Percentiles rank a stretch among this genome's conserved stretches.
Evolutionary conservation across 2,329 filamentous ascomycete species (phyloP).

Genomic region (Exophiala sp.): DNA sequence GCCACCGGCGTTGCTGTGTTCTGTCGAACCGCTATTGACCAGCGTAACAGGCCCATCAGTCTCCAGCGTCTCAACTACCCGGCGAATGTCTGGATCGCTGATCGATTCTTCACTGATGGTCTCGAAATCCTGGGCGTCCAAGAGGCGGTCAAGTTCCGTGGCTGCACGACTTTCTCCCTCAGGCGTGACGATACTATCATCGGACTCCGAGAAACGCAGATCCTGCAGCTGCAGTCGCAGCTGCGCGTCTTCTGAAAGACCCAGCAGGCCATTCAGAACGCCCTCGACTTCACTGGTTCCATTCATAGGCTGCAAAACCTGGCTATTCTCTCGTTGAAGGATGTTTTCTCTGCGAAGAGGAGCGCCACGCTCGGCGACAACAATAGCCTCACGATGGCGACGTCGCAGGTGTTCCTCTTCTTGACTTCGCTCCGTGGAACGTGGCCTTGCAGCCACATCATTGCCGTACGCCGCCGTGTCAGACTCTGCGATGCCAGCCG

Average conservation of each 20-base stretch:
- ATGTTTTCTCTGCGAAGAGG: constrained; percentile 71
- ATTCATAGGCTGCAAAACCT: constrained; percentile 16
- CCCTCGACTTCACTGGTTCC: constrained; percentile 19
- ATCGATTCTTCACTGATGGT: constrained; percentile 1
- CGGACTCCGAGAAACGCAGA: neutral
- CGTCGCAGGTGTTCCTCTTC: constrained; percentile 62
- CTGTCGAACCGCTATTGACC: neutral
- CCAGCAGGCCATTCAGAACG: constrained; percentile 16
- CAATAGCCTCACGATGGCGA: constrained; percentile 79
- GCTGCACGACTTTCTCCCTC: constrained; percentile 1
- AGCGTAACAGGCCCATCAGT: neutral
- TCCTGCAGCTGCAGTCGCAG: too few species aligned
- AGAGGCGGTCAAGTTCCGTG: constrained; percentile 1
- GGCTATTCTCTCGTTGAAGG: constrained; percentile 52
- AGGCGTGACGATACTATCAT: neutral
- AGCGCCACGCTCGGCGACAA: constrained; percentile 77
- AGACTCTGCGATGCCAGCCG: constrained; percentile 35
- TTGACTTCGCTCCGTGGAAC: constrained; percentile 17
- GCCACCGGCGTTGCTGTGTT: neutral
- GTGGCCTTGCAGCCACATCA: constrained; percentile 4
- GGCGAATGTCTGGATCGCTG: neutral
- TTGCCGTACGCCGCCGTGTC: neutral
- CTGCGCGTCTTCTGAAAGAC: constrained; percentile 9
- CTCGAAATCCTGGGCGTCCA: constrained; percentile 3
- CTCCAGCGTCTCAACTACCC: neutral